Evolutionary conservation across 768 basidiomycete species (phyloP).

Genomic region (Amanita fuliginea): DNA sequence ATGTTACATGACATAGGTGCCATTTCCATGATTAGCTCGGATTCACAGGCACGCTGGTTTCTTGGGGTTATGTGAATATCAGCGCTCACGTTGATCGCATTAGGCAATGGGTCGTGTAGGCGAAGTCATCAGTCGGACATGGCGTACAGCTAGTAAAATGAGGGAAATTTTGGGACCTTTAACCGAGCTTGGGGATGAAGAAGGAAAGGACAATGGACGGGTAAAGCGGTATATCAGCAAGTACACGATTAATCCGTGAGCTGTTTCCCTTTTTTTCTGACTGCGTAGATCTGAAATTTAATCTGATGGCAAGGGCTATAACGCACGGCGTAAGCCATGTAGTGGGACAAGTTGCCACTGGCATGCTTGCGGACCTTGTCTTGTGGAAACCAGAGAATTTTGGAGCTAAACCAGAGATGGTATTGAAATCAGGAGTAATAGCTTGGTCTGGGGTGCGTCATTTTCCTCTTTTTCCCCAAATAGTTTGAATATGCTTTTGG

Average conservation of each 20-base stretch:
- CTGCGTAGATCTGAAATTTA: constrained; percentile 2
- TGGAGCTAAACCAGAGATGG: constrained; percentile 87
- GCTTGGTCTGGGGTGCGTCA: constrained; percentile 70
- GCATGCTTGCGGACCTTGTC: constrained; percentile 87
- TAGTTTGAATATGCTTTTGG: constrained; percentile 4
- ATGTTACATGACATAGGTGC: constrained; percentile 88
- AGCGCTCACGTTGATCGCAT: background rate
- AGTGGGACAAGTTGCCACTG: constrained; percentile 75
- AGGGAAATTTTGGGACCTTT: constrained; percentile 69
- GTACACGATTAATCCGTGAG: constrained; percentile 96
- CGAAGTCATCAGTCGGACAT: constrained; percentile 86
- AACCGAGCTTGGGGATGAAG: constrained; percentile 51
- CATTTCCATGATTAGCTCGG: constrained; percentile 93
- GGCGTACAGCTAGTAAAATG: constrained; percentile 98
- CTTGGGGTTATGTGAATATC: background rate
- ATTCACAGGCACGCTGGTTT: constrained; percentile 47
- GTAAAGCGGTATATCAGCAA: constrained; percentile 95
- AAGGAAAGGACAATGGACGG: constrained; percentile 70
- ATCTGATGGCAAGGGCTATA: constrained; percentile 55
- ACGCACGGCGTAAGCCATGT: constrained; percentile 86
- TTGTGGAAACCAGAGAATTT: constrained; percentile 94
- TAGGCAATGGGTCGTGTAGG: constrained; percentile 94
- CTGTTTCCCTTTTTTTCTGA: constrained; percentile 8
- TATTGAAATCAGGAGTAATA: constrained; percentile 92
- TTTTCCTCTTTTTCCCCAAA: background rate